Conservation (phyloP, 352 stramenopile species). For the Globisporangium iwayamae region DNA sequence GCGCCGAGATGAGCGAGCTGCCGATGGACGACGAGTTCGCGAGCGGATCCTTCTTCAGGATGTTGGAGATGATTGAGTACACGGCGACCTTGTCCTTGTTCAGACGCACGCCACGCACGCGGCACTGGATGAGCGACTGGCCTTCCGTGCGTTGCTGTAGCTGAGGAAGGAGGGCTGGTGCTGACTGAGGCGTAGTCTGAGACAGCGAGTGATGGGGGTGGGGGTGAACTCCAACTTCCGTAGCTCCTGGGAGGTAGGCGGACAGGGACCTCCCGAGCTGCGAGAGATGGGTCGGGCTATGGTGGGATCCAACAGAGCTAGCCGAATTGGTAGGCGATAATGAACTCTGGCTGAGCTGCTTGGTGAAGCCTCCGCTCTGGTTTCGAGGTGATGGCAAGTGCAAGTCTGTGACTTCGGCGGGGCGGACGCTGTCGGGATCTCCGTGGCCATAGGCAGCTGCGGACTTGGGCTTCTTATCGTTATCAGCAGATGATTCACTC, state of each 20-base stretch:
- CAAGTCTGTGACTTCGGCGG: not conserved
- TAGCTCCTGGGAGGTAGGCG: constrained; percentile 1
- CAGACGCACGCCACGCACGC: constrained; percentile 49
- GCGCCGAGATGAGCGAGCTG: constrained; percentile 8
- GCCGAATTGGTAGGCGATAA: not conserved
- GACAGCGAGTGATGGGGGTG: not conserved
- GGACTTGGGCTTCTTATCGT: not conserved
- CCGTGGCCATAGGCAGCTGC: not conserved
- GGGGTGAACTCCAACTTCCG: not conserved
- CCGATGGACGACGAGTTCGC: constrained; percentile 3
- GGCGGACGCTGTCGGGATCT: constrained; percentile 4
- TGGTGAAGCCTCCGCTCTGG: not conserved
- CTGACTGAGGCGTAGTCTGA: not conserved
- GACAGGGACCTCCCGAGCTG: constrained; percentile 16
- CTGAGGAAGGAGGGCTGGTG: not conserved
- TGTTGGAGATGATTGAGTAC: constrained; percentile 52
- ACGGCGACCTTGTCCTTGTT: constrained; percentile 47
- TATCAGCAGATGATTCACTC: not conserved
- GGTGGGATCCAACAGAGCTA: not conserved
- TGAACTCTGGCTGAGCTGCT: not conserved
- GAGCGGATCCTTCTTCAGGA: constrained; percentile 20
- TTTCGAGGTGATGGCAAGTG: not conserved
- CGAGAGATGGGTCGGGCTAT: constrained; percentile 8
- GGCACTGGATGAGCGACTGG: constrained; percentile 33
- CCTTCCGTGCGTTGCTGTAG: not conserved